These are phyloP conservation scores for Erythrophleum fordii DNA, from an alignment of 306 rosid species.

Conservation along the genomic window DNA sequence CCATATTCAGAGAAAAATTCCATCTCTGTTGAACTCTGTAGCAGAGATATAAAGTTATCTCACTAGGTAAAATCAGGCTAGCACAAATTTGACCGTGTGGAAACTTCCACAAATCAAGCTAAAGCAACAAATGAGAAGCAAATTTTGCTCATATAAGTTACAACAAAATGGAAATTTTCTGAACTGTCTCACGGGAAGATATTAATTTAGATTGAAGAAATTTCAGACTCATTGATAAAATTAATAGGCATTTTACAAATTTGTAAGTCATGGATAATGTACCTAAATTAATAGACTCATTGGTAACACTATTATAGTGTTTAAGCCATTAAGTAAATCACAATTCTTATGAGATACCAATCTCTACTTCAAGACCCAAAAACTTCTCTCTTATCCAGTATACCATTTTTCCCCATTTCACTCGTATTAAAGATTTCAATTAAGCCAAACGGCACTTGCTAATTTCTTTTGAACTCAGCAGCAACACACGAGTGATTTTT, in stretches of 20 bases:
- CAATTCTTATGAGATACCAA: neutral
- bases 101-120: conserved; percentile 22
- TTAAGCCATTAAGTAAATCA: neutral
- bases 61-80: conserved; percentile 22
- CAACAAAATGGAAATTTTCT: neutral
- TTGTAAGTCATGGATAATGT: neutral
- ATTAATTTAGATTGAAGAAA: neutral
- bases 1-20: conserved; percentile 98
- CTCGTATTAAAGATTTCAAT: neutral
- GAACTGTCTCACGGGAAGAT: neutral
- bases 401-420: neutral
- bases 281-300: neutral
- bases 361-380: neutral
- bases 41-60: conserved; percentile 33
- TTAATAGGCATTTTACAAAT: neutral
- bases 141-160: neutral
- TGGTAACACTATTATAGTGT: neutral
- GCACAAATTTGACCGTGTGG: conserved; percentile 9
- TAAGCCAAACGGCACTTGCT: neutral
- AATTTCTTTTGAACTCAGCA: conserved; percentile 11
- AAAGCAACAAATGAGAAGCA: conserved; percentile 3
- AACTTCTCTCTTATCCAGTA: neutral
- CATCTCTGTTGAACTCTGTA: conserved; percentile 77
- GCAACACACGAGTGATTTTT: neutral
- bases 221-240: conserved; percentile 19